Evolutionary conservation across 2,329 filamentous ascomycete species (phyloP), one percentile per base, ranked within the genome.

Genomic region (Lecanicillium sp.): DNA sequence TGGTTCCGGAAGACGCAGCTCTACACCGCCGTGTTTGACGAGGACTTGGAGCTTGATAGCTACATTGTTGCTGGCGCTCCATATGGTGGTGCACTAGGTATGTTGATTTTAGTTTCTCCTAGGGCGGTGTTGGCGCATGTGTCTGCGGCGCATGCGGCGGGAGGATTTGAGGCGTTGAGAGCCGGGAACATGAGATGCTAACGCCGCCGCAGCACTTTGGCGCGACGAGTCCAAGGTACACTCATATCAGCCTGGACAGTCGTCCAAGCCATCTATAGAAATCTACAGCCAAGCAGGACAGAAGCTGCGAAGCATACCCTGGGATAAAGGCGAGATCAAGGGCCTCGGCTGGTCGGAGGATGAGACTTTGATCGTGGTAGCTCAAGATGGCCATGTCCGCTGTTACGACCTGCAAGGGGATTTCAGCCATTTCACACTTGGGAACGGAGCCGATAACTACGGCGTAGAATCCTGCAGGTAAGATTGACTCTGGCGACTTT

Each of bases 271-370:
- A 15, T 84, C 80, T 51, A 94, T 98, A 64, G 88, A 96, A 57
- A 80, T 98, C 39, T 96, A 96, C 69, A 95, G 86, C 56, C 90
- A 84, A 60, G 83, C 92, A 10, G 92, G 92, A 39, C 92, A 88
- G 67, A 77, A 87, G 42, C 82, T 98, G 46, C 81, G 83, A 52
- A 79, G 78, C 56, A 87, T 96, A 48, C 77, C 84, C 58, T 97
- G 90, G 89, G 90, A 97, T 52, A 87, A 89, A 63, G 87, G 87
- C 33, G 70, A 80, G 3, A 86, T 98, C 55, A 84, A 82, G 59
- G 88, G 87, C 2, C 72, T 98, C 15, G 92, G 92, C 25, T 98
- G 92, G 92, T 95, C 89, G 15, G 90, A 95, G 54, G 87, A 96
- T 48, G 92, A 98, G 69, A 84, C 85, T 56, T 72, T 98, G 33